Base-by-base conservation (phyloP, 2,329 filamentous ascomycete species). In the Septoria linicola region DNA sequence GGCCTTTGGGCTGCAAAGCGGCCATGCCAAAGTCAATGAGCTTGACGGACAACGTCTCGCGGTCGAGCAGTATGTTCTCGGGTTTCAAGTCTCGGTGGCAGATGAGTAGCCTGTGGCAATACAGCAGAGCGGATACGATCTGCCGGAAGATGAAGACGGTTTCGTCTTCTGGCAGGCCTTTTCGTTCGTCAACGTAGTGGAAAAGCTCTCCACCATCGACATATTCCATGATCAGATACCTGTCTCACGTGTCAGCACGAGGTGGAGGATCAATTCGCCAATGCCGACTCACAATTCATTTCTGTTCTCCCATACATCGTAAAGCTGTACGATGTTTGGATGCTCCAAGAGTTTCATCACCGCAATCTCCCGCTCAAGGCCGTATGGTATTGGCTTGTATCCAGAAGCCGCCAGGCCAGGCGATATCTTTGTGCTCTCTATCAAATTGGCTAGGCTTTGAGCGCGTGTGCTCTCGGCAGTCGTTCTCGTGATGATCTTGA, bases 21-120 rank as follows among this genome's bases (percentile, higher is more conserved):
- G 93, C 93, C 91, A 99, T 96, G 35, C 93, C 92, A 69, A 99
- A 99, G 69, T 99, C 93, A 44, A 92, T 92, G 62, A 99, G 84
- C 72, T 97, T 99, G 69, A 97, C 84, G 51, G 88, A 83, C 46
- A 85, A 80, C 40, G 68, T 72, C 4, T 85, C 76, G 2, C 76
- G 76, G 51, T 90, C 90, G 43, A 99, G 78, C 14, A 99, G 77
- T 39, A 99, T 96, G 63, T 99, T 99, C 72, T 99, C 93, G 0
- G 91, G 93, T 71, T 99, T 99, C 46, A 99, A 77, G 63, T 99
- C 93, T 19, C 93, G 87, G 67, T 99, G 93, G 67, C 91, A 96
- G 57, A 99, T 96, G 61, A 92, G 90, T 73, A 96, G 89, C 2
- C 87, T 84, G 71, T 99, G 93, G 61, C 91, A 95, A 72, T 96